phyloP scores from a whole-genome alignment of 441 rosid species.

The Gossypium trilobum region DNA sequence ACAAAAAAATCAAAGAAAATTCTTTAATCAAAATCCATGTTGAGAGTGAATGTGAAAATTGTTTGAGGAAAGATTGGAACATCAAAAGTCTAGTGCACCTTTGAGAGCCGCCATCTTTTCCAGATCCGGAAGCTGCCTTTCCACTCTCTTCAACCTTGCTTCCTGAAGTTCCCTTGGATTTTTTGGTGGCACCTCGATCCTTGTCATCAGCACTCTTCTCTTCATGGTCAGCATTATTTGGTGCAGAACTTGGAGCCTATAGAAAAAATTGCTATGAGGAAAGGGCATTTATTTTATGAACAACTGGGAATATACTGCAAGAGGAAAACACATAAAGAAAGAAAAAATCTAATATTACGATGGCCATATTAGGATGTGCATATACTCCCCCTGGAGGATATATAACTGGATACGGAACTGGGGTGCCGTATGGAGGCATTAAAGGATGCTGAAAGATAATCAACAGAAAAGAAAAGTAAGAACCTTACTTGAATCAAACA shows the following conservation, averaged over 20 bases:
- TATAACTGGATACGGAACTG: conserved; percentile 81
- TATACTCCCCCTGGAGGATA: conserved; percentile 89
- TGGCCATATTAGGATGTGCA: conserved; percentile 74
- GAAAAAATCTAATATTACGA: conserved; percentile 33
- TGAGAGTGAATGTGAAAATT: background rate
- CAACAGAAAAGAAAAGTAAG: conserved; percentile 12
- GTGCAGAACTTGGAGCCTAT: conserved; percentile 51
- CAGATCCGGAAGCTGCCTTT: conserved; percentile 74
- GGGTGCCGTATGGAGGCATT: conserved; percentile 86
- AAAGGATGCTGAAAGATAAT: conserved; percentile 62
- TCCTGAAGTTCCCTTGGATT: conserved; percentile 46
- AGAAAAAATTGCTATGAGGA: conserved; percentile 8
- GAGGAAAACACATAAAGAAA: background rate
- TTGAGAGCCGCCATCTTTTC: conserved; percentile 78
- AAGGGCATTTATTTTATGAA: background rate
- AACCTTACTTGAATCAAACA: background rate
- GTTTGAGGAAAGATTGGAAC: background rate
- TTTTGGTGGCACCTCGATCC: conserved; percentile 55
- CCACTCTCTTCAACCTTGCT: conserved; percentile 49
- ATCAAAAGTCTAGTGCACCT: conserved; percentile 38
- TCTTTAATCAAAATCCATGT: background rate
- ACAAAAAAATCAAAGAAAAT: background rate
- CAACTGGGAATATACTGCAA: background rate
- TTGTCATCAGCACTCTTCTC: conserved; percentile 43
- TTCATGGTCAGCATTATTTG: conserved; percentile 36